Percentiles rank a stretch among this genome's conserved stretches.
phyloP scores from a whole-genome alignment of 1,284 basidiomycete genomes.

The Fomes fomentarius region DNA sequence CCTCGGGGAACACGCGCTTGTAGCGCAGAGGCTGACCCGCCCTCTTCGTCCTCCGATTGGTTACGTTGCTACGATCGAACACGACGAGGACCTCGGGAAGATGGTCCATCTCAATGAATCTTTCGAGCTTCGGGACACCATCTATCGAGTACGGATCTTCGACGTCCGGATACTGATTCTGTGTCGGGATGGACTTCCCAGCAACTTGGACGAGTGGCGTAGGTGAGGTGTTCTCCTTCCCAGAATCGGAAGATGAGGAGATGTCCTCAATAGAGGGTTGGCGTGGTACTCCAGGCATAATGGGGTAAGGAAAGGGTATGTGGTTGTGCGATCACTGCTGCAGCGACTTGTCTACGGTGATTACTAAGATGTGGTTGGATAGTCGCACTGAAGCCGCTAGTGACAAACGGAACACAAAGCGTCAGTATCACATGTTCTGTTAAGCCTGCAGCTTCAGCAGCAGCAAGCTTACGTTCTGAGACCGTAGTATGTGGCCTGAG shows the following conservation, averaged over 20 bases:
- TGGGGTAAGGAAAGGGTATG: no score
- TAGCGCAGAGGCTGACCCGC: slow-evolving; percentile 12
- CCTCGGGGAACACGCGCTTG: slow-evolving; percentile 24
- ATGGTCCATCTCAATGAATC: slow-evolving; percentile 30
- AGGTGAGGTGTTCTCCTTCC: not conserved
- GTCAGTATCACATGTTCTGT: not conserved
- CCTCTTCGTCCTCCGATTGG: not conserved
- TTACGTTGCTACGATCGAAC: slow-evolving; percentile 23
- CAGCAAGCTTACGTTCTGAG: not conserved
- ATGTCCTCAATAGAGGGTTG: not conserved
- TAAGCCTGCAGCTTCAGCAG: no score
- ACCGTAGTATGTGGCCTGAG: not conserved
- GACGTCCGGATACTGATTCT: not conserved
- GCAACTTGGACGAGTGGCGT: not conserved
- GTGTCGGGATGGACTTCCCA: not conserved
- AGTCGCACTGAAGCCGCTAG: no score
- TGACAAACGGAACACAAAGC: not conserved
- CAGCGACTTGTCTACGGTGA: not conserved
- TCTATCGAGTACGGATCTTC: slow-evolving; percentile 2
- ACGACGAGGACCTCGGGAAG: slow-evolving; percentile 36
- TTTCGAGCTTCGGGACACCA: slow-evolving; percentile 29
- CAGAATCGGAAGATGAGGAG: slow-evolving; percentile 1
- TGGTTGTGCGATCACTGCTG: no score
- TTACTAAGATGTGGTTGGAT: no score
- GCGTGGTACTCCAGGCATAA: not conserved